Conservation (phyloP, 2,329 filamentous ascomycete species). For the Zasmidium citrigriseum region DNA sequence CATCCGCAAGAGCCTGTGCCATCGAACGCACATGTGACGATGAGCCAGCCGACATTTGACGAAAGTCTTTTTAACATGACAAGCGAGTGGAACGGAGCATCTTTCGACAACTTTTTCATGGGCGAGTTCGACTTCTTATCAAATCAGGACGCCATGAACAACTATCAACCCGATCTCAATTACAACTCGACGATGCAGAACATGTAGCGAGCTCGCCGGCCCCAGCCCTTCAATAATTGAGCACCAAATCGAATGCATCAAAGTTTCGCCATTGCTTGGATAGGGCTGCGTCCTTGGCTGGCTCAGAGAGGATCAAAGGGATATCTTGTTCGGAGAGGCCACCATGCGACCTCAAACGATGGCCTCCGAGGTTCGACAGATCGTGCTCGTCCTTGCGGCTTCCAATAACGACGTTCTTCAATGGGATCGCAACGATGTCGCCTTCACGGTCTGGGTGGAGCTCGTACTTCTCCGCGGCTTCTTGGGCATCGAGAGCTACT, state of each 20-base stretch:
- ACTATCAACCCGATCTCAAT: constrained; percentile 27
- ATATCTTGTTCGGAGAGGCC: constrained; percentile 44
- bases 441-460: constrained; percentile 45
- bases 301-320: constrained; percentile 39
- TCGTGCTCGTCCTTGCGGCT: constrained; percentile 39
- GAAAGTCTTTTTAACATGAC: constrained; percentile 31
- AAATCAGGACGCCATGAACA: constrained; percentile 27
- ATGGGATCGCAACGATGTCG: constrained; percentile 43
- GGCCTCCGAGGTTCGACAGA: constrained; percentile 35
- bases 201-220: constrained; percentile 5
- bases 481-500: constrained; percentile 32
- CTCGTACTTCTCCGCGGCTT: constrained; percentile 39
- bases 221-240: constrained; percentile 31
- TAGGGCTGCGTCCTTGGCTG: constrained; percentile 13
- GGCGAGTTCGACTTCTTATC: constrained; percentile 34
- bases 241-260: constrained; percentile 41
- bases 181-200: constrained; percentile 23
- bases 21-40: constrained; percentile 30
- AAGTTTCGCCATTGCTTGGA: constrained; percentile 40
- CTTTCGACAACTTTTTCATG: constrained; percentile 33
- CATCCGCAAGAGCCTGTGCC: constrained; percentile 24
- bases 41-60: constrained; percentile 32
- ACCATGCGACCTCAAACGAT: constrained; percentile 44
- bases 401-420: constrained; percentile 41
- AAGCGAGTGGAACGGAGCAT: constrained; percentile 23